These are phyloP conservation scores for Cordyceps javanica DNA, from an alignment of 2,329 filamentous ascomycete species.

Conservation along the genomic window DNA sequence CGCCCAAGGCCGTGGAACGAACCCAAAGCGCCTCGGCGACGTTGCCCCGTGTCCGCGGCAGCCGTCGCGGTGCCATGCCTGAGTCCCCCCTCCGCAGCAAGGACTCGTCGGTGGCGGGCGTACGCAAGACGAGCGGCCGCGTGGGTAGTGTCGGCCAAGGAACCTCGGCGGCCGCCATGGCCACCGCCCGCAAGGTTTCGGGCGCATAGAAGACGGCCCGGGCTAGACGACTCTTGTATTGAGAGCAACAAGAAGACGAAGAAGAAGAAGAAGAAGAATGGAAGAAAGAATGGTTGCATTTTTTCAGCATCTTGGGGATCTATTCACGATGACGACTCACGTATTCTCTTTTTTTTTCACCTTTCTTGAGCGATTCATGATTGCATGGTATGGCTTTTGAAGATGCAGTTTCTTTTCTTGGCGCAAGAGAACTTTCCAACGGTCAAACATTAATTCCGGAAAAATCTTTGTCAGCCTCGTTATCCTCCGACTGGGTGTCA, in stretches of 20 bases:
- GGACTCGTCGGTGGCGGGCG: conserved; percentile 39
- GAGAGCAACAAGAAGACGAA: neutral
- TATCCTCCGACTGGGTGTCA: neutral
- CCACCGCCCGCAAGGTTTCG: conserved; percentile 49
- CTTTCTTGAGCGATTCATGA: conserved; percentile 28
- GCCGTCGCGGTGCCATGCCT: conserved; percentile 44
- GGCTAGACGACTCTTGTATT: conserved; percentile 14
- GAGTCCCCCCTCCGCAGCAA: conserved; percentile 46
- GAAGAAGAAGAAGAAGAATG: neutral
- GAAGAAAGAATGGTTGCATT: too few species aligned
- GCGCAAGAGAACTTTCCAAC: neutral
- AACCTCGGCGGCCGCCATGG: conserved; percentile 35
- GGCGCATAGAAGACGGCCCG: conserved; percentile 29
- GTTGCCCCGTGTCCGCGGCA: conserved; percentile 56
- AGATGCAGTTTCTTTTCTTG: neutral
- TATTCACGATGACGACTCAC: conserved; percentile 38
- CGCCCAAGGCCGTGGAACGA: conserved; percentile 53
- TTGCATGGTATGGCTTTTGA: conserved; percentile 39
- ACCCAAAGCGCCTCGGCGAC: conserved; percentile 48
- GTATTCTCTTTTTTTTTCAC: conserved; percentile 24
- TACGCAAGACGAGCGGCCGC: conserved; percentile 61
- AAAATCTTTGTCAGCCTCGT: too few species aligned
- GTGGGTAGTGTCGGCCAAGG: conserved; percentile 51
- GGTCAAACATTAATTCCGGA: neutral
- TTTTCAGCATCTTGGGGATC: conserved; percentile 10